A percentile compares a stretch with the other conserved stretches of the same genome.
phyloP scores from a whole-genome alignment of 768 basidiomycete species.

The Clathrus columnatus region DNA sequence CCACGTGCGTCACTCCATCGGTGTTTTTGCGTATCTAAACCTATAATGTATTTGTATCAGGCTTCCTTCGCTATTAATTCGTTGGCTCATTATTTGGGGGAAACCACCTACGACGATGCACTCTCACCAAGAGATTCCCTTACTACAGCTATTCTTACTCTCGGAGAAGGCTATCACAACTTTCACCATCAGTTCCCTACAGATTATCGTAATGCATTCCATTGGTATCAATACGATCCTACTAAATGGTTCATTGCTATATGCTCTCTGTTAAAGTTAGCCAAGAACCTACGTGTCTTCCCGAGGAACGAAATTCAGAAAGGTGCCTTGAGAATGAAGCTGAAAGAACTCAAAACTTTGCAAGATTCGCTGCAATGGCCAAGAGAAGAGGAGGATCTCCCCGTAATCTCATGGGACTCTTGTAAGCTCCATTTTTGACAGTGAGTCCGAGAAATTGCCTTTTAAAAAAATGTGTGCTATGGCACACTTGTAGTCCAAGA shows the following conservation, averaged over 20 bases:
- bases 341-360: conserved; percentile 58
- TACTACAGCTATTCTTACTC: conserved; percentile 72
- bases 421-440: conserved; percentile 40
- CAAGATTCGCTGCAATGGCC: conserved; percentile 65
- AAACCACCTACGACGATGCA: conserved; percentile 73
- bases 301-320: conserved; percentile 84
- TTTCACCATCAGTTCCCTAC: conserved; percentile 84
- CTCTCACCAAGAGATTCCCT: conserved; percentile 72
- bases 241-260: conserved; percentile 75
- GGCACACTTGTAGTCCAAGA: conserved; percentile 41
- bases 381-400: conserved; percentile 45
- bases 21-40: not conserved
- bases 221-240: conserved; percentile 67
- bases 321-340: conserved; percentile 73
- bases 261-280: conserved; percentile 55
- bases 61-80: conserved; percentile 88
- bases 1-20: conserved; percentile 49
- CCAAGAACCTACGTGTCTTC: conserved; percentile 76
- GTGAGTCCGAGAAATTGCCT: no score
- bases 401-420: conserved; percentile 73
- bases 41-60: conserved; percentile 24
- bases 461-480: conserved; percentile 3
- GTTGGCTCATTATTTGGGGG: conserved; percentile 77
- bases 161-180: conserved; percentile 88
- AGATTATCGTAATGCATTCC: conserved; percentile 70